Percentiles rank a stretch among this genome's conserved stretches.
These are phyloP conservation scores for Castanea mollissima DNA, from an alignment of 306 rosid species.

Conservation along the genomic window DNA sequence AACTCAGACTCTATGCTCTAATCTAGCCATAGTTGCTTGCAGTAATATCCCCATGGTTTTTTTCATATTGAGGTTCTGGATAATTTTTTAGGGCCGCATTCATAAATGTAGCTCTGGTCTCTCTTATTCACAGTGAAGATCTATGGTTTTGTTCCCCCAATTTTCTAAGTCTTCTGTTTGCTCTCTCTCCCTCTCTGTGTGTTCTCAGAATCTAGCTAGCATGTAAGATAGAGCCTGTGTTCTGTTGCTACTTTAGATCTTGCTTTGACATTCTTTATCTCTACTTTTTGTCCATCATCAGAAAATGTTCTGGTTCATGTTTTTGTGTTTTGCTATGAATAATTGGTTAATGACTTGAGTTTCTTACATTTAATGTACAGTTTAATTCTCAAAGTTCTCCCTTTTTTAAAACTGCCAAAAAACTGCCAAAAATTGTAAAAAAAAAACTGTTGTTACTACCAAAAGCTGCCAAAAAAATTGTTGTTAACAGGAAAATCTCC, in stretches of 20 bases:
- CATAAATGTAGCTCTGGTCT: background rate
- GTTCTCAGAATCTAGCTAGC: background rate
- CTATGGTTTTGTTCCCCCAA: background rate
- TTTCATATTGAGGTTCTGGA: background rate
- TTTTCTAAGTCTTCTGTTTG: background rate
- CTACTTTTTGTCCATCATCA: background rate
- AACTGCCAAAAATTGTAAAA: too few species aligned
- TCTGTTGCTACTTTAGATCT: background rate
- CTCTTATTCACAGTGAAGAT: background rate
- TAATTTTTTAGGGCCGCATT: background rate
- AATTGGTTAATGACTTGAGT: background rate
- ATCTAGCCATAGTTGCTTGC: background rate
- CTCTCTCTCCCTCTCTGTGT: background rate
- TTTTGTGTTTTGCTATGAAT: background rate
- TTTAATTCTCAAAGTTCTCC: conserved; percentile 33
- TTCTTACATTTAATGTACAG: conserved; percentile 31
- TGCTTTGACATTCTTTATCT: background rate
- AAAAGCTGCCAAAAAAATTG: too few species aligned
- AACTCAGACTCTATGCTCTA: background rate
- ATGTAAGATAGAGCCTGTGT: background rate
- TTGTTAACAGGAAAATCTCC: too few species aligned
- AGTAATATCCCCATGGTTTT: background rate
- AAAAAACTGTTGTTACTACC: too few species aligned
- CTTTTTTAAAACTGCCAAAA: too few species aligned
- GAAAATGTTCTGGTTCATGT: background rate